phyloP scores from a whole-genome alignment of 192 early-diverging fungal genomes.

The Linnemannia exigua region DNA sequence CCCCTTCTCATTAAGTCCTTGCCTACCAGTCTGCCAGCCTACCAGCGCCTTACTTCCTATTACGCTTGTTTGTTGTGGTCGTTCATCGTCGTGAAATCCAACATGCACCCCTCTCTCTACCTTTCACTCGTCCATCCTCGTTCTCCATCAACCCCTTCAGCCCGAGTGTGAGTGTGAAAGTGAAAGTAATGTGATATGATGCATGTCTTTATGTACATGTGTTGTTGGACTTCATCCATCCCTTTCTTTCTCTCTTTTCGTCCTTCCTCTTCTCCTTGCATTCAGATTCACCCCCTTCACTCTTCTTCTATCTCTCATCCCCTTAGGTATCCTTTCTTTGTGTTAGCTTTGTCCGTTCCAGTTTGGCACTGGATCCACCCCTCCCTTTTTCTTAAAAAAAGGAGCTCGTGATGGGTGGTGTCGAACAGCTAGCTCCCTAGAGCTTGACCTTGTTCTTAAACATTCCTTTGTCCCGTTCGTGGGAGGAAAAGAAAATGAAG shows the following conservation, averaged over 20 bases:
- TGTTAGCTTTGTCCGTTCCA: neutral
- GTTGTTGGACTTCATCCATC: neutral
- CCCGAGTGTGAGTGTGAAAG: neutral
- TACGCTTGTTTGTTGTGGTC: too few species aligned
- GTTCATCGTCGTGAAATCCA: neutral
- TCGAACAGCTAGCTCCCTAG: neutral
- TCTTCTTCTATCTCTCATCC: neutral
- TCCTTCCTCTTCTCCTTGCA: neutral
- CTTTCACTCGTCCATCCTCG: neutral
- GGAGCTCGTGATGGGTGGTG: neutral
- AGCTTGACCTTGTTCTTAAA: neutral
- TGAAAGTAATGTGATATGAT: too few species aligned
- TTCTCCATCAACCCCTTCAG: neutral
- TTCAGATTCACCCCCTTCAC: neutral
- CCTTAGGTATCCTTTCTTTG: neutral
- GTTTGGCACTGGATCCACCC: neutral
- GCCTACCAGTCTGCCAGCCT: neutral
- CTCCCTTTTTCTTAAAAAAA: neutral
- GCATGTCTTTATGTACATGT: too few species aligned
- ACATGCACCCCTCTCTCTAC: neutral
- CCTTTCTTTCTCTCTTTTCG: neutral
- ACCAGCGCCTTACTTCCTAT: neutral
- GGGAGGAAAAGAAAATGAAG: neutral
- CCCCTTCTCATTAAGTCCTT: neutral
- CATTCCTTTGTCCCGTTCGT: neutral